A percentile compares a stretch with the other conserved stretches of the same genome.
Evolutionary conservation across 345 rosid species (phyloP).

Genomic region (Theobroma cacao): DNA sequence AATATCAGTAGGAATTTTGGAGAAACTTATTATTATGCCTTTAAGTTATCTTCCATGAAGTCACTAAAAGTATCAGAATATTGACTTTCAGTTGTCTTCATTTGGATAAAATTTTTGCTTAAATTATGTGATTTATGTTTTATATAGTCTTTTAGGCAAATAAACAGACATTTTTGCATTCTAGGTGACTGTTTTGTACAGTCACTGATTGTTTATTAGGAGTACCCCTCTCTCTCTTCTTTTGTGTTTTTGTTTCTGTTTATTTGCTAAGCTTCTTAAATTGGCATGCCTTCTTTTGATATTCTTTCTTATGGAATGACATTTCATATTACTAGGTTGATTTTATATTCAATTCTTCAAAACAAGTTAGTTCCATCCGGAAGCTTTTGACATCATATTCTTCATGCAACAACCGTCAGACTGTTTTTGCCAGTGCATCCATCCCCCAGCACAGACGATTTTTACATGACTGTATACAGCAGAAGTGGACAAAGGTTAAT

Average conservation of each 20-base stretch:
- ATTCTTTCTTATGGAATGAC: background rate
- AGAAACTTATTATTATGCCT: background rate
- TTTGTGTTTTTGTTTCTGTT: too few relatives aligned
- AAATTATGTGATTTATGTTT: too few relatives aligned
- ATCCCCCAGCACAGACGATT: conserved; percentile 88
- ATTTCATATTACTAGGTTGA: conserved; percentile 55
- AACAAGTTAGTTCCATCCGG: conserved; percentile 72
- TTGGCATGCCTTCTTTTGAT: background rate
- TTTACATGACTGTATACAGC: conserved; percentile 79
- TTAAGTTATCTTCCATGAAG: background rate
- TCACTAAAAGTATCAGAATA: too few relatives aligned
- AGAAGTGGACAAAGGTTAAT: conserved; percentile 93
- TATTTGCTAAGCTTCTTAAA: background rate
- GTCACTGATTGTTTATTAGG: too few relatives aligned
- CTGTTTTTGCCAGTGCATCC: conserved; percentile 92
- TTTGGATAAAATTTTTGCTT: too few relatives aligned
- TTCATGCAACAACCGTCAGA: conserved; percentile 72
- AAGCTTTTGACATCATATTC: conserved; percentile 78
- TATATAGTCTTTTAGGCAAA: too few relatives aligned
- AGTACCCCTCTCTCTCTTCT: too few relatives aligned
- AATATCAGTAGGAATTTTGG: background rate
- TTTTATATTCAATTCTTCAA: conserved; percentile 85
- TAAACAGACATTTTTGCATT: too few relatives aligned
- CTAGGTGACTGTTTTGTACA: too few relatives aligned
- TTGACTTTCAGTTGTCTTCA: too few relatives aligned